Percentiles rank a stretch among this genome's conserved stretches.
Conservation (phyloP, 192 early-diverging fungal genomes). For the Jimgerdemannia lactiflua region DNA sequence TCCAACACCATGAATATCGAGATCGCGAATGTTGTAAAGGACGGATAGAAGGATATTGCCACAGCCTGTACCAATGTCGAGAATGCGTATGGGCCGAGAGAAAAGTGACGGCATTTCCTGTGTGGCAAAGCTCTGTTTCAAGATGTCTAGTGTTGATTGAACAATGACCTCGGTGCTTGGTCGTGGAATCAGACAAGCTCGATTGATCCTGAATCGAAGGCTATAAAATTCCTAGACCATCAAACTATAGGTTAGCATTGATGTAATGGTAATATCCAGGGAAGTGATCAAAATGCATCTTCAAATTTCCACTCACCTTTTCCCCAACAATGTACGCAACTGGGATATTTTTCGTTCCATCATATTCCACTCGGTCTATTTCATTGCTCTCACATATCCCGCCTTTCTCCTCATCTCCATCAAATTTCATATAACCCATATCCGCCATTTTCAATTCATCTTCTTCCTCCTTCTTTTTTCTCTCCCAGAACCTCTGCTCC, state of each 20-base stretch:
- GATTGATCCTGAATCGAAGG: constrained; percentile 51
- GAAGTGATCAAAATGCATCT: neutral
- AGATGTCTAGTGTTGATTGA: constrained; percentile 32
- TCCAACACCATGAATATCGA: constrained; percentile 47
- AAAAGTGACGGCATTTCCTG: neutral
- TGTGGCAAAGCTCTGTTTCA: constrained; percentile 3
- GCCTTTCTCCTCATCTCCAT: constrained; percentile 7
- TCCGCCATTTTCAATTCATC: constrained; percentile 41
- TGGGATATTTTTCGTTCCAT: constrained; percentile 4
- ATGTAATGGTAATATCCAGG: constrained; percentile 1
- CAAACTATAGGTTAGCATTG: constrained; percentile 16
- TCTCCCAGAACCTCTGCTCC: constrained; percentile 51
- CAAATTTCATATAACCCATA: neutral
- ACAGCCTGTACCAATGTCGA: constrained; percentile 77
- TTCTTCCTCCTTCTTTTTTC: constrained; percentile 28
- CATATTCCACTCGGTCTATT: constrained; percentile 10
- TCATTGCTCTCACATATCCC: constrained; percentile 16
- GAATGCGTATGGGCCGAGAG: constrained; percentile 15
- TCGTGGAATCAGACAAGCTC: constrained; percentile 68
- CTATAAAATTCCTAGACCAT: constrained; percentile 55
- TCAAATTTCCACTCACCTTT: constrained; percentile 26
- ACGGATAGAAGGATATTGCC: constrained; percentile 67
- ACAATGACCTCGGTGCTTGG: constrained; percentile 68
- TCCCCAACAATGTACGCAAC: constrained; percentile 50
- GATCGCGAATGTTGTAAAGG: constrained; percentile 26